Conservation (phyloP, 148 eudicot genomes). For the Vaccinium vitisidaea region DNA sequence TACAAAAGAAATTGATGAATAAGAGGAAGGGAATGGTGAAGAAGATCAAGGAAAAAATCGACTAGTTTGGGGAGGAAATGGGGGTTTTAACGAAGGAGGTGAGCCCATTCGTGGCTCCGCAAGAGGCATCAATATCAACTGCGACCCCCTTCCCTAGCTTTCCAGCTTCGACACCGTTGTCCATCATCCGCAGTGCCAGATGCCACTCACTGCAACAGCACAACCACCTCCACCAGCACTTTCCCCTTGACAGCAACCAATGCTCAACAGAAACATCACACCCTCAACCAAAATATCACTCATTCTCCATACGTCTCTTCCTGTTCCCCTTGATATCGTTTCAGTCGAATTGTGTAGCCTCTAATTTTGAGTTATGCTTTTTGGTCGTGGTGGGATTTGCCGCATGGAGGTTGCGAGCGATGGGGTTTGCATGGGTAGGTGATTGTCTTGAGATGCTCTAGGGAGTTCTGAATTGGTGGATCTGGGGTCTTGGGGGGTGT, state of each 20-base stretch:
- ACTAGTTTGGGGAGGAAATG: neutral
- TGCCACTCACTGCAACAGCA: neutral
- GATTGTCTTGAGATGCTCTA: neutral
- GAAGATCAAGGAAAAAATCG: neutral
- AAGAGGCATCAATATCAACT: neutral
- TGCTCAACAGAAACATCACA: neutral
- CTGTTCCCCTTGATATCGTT: no score
- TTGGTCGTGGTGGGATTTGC: neutral
- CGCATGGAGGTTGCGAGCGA: neutral
- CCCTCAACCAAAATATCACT: neutral
- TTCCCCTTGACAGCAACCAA: neutral
- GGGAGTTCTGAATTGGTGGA: neutral
- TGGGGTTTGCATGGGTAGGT: neutral
- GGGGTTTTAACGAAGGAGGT: neutral
- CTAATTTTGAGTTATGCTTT: neutral
- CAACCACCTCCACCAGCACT: neutral
- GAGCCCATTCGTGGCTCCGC: neutral
- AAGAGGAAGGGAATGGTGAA: neutral
- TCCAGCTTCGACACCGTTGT: neutral
- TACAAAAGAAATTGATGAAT: neutral
- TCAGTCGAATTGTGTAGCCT: neutral
- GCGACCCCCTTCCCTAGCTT: neutral
- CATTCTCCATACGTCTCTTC: no score
- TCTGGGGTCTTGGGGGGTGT: neutral
- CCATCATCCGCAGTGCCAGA: neutral